Percentiles rank a stretch among this genome's conserved stretches.
Conservation (phyloP, 106 monocot genomes). For the Phalaenopsis aphrodite region DNA sequence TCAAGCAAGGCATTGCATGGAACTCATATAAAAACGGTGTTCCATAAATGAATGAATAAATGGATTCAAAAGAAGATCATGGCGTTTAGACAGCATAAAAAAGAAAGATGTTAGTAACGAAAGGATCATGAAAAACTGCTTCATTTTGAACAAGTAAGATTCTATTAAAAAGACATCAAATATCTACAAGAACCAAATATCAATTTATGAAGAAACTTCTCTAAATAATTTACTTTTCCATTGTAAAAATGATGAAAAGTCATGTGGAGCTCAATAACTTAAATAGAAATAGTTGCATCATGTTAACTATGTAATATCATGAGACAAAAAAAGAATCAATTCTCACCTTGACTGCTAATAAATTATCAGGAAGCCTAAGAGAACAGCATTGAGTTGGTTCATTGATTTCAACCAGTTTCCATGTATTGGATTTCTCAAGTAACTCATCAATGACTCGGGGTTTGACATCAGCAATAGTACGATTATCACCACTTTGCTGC, state of each 20-base stretch:
- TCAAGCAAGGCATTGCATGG: background rate
- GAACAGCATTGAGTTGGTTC: conserved; percentile 41
- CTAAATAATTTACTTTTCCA: background rate
- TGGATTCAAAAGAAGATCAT: background rate
- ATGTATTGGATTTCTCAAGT: conserved; percentile 29
- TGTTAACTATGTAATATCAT: background rate
- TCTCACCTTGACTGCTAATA: conserved; percentile 32
- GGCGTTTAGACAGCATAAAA: background rate
- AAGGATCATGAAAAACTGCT: background rate
- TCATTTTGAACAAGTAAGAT: background rate
- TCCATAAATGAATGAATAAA: background rate
- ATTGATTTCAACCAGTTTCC: conserved; percentile 42
- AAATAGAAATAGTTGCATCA: background rate
- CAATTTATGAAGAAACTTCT: background rate
- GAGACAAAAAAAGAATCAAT: background rate
- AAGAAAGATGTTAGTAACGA: background rate
- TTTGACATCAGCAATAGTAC: conserved; percentile 32
- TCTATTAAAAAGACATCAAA: background rate
- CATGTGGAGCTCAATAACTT: too few species aligned
- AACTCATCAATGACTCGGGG: conserved; percentile 36
- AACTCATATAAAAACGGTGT: background rate
- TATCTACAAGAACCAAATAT: conserved; percentile 1
- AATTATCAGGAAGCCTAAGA: conserved; percentile 33
- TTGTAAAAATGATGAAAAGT: conserved; percentile 2
- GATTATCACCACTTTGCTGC: conserved; percentile 34